These are phyloP conservation scores for Micractinium sp. DNA, from an alignment of 139 green algal species.

Conservation along the genomic window DNA sequence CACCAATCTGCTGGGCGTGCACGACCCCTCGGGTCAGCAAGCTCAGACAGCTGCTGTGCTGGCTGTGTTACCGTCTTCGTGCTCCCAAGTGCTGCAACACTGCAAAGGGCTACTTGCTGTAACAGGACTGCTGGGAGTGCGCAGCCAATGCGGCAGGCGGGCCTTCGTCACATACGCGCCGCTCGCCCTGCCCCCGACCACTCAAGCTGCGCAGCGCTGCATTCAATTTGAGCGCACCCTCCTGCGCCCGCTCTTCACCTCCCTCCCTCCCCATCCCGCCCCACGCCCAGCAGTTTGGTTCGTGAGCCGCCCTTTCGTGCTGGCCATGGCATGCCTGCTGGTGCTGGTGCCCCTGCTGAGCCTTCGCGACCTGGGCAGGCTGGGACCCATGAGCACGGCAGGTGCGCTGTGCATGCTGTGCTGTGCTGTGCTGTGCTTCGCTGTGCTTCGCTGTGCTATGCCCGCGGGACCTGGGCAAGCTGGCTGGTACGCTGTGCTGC, in stretches of 20 bases:
- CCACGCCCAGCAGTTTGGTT: slow-evolving; percentile 30
- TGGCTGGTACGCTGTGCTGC: no score
- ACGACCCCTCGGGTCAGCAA: slow-evolving; percentile 26
- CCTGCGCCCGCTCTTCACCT: neutral
- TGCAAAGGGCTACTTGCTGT: neutral
- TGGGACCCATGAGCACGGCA: slow-evolving; percentile 42
- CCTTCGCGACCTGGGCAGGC: slow-evolving; percentile 39
- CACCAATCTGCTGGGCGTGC: slow-evolving; percentile 44
- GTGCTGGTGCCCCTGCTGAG: slow-evolving; percentile 41
- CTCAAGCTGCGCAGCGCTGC: no score
- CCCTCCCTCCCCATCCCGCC: neutral
- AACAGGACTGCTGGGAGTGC: neutral
- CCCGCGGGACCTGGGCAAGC: no score
- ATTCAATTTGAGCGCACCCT: no score
- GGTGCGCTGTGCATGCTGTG: neutral
- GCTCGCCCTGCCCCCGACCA: no score
- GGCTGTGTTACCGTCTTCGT: no score
- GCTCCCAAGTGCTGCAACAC: neutral
- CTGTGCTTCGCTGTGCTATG: neutral
- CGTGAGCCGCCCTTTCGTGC: slow-evolving; percentile 44
- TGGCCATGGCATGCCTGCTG: slow-evolving; percentile 34
- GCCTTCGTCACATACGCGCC: no score
- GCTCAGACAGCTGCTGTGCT: no score
- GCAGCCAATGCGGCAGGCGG: no score
- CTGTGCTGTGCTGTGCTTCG: neutral